These are phyloP conservation scores for Leavenworthia alabamica DNA, from an alignment of 345 rosid species.

Conservation along the genomic window DNA sequence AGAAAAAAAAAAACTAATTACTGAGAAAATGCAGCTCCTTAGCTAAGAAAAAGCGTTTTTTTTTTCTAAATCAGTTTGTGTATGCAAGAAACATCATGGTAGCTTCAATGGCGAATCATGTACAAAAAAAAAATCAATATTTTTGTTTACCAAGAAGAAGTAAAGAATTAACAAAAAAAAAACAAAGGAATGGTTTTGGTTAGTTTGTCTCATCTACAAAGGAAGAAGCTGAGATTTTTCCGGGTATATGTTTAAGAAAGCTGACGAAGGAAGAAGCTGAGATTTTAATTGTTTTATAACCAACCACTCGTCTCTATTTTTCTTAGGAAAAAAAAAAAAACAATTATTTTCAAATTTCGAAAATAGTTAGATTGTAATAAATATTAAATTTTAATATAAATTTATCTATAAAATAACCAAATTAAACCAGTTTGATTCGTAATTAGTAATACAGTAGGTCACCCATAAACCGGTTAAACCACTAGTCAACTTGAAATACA, in stretches of 20 bases:
- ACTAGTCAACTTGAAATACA: neutral
- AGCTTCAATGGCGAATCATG: constrained; percentile 13
- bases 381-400: no score
- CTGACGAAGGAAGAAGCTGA: constrained; percentile 6
- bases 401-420: no score
- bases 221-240: constrained; percentile 11
- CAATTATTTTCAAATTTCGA: neutral
- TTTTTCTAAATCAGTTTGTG: neutral
- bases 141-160: neutral
- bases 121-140: neutral
- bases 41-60: neutral
- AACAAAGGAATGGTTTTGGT: constrained; percentile 11
- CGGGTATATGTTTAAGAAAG: constrained; percentile 12
- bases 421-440: neutral
- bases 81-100: constrained; percentile 6
- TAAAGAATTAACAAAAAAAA: neutral
- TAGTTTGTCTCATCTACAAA: constrained; percentile 3
- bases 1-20: neutral
- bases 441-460: no score
- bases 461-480: neutral
- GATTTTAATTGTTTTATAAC: constrained; percentile 9
- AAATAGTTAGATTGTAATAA: no score
- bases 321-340: no score
- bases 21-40: constrained; percentile 15
- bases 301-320: constrained; percentile 17